phyloP scores from a whole-genome alignment of 208 protist genomes.

The Entamoeba histolytica region DNA sequence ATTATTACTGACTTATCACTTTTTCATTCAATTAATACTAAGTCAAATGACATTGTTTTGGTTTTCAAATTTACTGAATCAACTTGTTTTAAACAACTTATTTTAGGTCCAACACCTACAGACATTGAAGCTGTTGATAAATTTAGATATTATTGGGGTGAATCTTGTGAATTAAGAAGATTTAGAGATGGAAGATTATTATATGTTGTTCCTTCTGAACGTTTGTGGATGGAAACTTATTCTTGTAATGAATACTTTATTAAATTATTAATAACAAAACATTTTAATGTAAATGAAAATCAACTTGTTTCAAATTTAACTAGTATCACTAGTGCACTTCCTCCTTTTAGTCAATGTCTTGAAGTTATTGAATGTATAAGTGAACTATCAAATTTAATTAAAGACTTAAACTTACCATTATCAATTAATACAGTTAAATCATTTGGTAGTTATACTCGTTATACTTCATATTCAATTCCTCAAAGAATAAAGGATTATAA shows the following conservation, averaged over 20 bases:
- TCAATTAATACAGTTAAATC: not conserved
- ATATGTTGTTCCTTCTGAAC: not conserved
- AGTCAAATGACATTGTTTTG: not conserved
- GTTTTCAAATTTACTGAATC: not conserved
- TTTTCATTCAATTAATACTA: not conserved
- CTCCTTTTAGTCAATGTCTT: not conserved
- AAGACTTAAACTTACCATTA: not conserved
- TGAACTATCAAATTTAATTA: not conserved
- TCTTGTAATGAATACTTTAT: not conserved
- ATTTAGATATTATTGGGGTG: not conserved
- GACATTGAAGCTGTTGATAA: not conserved
- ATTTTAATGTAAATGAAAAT: not conserved
- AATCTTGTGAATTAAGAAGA: not conserved
- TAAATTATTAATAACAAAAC: not conserved
- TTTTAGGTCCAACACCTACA: not conserved
- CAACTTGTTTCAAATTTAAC: not conserved
- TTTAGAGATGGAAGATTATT: not conserved
- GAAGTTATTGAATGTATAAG: not conserved
- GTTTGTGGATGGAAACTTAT: not conserved
- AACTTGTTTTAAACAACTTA: not conserved
- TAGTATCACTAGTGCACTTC: not conserved
- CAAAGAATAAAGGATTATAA: not conserved
- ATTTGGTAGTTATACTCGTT: not conserved
- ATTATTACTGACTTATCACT: not conserved
- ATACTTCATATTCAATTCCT: not conserved